These are phyloP conservation scores for Sambucus nigra DNA, from an alignment of 129 eudicot species.

Conservation along the genomic window DNA sequence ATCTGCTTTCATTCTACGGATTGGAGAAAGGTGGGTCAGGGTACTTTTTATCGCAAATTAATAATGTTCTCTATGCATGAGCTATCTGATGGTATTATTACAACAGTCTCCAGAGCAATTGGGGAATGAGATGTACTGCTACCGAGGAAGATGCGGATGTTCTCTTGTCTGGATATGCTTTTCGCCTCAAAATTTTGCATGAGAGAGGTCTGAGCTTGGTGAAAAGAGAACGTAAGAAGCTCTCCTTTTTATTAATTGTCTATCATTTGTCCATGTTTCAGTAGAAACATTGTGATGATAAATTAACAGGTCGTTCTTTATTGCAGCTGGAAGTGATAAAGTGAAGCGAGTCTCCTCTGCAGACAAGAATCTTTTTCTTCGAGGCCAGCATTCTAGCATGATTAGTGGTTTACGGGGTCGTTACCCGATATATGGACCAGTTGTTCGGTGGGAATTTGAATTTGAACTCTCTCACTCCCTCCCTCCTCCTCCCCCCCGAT, in stretches of 20 bases:
- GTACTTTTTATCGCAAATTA: background rate
- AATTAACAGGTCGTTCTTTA: background rate
- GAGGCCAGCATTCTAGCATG: constrained; percentile 90
- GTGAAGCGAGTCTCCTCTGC: constrained; percentile 48
- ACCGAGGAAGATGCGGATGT: constrained; percentile 79
- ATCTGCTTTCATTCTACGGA: constrained; percentile 74
- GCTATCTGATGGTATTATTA: constrained; percentile 16
- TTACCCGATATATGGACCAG: constrained; percentile 62
- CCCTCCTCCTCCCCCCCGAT: background rate
- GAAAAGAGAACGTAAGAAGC: constrained; percentile 42
- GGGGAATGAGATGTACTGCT: constrained; percentile 46
- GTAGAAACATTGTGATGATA: background rate
- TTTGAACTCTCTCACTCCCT: background rate
- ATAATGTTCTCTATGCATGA: background rate
- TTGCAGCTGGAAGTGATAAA: constrained; percentile 44
- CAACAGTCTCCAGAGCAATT: constrained; percentile 54
- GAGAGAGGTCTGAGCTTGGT: constrained; percentile 69
- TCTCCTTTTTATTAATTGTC: background rate
- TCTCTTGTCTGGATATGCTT: constrained; percentile 80
- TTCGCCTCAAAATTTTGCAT: constrained; percentile 80
- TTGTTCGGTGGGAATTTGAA: constrained; percentile 55
- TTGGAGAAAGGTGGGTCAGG: constrained; percentile 72
- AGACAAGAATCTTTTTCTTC: constrained; percentile 57
- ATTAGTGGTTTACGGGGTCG: constrained; percentile 84
- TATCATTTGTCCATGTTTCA: background rate